Conservation (phyloP, 345 rosid species). For the Clausena lansium region DNA sequence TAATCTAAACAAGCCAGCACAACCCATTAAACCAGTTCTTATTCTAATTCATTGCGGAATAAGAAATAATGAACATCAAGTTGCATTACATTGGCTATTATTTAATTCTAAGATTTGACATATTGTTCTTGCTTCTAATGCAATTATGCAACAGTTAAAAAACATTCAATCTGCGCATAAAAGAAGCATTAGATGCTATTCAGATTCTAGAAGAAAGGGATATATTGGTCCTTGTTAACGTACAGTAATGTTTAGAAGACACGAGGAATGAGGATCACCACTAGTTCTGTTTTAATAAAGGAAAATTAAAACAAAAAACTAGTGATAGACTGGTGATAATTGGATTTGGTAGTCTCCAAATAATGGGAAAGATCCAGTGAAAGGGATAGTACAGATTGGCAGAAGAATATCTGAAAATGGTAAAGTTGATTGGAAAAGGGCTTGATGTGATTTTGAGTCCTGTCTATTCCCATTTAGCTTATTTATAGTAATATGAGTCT, state of each 20-base stretch:
- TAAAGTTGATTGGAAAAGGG: not conserved
- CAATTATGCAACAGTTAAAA: not conserved
- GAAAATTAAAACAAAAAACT: not conserved
- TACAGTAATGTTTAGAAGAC: not conserved
- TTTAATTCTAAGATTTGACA: constrained; percentile 15
- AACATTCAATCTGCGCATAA: not conserved
- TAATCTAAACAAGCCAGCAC: not conserved
- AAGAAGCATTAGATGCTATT: constrained; percentile 20
- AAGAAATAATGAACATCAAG: not conserved
- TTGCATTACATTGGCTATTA: not conserved
- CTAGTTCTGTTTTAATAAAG: not conserved
- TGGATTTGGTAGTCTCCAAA: not conserved
- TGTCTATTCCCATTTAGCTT: not conserved
- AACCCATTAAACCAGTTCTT: not conserved
- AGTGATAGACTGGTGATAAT: not conserved
- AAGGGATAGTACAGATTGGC: not conserved
- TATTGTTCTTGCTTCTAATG: constrained; percentile 11
- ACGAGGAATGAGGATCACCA: not conserved
- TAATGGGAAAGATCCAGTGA: not conserved
- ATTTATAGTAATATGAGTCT: too few relatives aligned
- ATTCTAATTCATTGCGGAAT: not conserved
- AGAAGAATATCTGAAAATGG: not conserved
- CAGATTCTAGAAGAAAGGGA: not conserved
- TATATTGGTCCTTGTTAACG: constrained; percentile 7
- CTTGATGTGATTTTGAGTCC: not conserved